These are phyloP conservation scores for Pelagomonas calceolata DNA, from an alignment of 108 stramenopile species.

Conservation along the genomic window DNA sequence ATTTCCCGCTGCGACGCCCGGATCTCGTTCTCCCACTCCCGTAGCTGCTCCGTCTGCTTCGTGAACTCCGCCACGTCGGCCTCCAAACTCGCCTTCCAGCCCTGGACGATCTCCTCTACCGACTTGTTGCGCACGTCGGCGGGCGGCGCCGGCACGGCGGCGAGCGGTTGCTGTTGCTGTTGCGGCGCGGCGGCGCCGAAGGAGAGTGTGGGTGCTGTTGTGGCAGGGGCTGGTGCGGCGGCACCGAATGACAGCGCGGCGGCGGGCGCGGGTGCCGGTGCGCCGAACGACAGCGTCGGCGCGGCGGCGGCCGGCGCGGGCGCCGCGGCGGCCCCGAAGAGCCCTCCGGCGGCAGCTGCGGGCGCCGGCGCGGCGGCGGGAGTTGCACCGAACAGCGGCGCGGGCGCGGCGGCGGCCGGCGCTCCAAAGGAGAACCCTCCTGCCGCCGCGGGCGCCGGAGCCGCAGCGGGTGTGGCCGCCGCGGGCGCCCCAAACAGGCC, in stretches of 20 bases:
- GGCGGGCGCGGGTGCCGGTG: not conserved
- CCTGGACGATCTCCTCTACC: not conserved
- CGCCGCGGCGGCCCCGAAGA: not conserved
- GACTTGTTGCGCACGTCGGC: not conserved
- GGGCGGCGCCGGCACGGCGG: not conserved
- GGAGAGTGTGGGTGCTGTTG: not conserved
- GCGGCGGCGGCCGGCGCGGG: not conserved
- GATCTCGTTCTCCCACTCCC: not conserved
- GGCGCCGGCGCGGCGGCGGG: not conserved
- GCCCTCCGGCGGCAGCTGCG: not conserved
- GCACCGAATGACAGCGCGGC: not conserved
- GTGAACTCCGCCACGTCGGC: not conserved
- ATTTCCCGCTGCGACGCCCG: not conserved
- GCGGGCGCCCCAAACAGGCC: not conserved
- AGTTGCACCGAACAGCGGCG: no score
- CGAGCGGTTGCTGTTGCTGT: not conserved
- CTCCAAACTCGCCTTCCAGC: not conserved
- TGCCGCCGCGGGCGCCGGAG: not conserved
- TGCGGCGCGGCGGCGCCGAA: not conserved
- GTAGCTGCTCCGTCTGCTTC: not conserved
- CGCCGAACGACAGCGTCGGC: not conserved
- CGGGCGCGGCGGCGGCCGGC: not conserved
- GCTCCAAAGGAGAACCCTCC: not conserved
- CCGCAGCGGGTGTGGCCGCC: not conserved
- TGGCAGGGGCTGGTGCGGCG: not conserved